Percentiles rank a stretch among this genome's conserved stretches.
Evolutionary conservation across 306 rosid genomes (phyloP).

Genomic region (Cucurbita maxima): DNA sequence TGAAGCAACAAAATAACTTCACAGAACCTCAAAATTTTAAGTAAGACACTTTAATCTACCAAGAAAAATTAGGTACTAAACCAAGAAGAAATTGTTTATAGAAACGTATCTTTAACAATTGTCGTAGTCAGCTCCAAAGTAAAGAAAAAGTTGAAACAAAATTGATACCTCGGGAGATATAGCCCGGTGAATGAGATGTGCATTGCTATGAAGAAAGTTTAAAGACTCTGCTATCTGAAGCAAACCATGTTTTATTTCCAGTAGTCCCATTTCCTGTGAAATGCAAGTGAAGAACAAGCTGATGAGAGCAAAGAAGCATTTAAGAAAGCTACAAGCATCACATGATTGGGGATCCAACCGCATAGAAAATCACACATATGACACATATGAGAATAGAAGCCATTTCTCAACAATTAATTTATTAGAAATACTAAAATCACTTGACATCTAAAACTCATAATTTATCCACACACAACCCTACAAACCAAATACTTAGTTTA

Average conservation of each 20-base stretch:
- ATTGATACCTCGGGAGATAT: constrained; percentile 76
- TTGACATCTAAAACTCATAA: background rate
- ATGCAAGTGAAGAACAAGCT: background rate
- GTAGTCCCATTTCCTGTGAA: constrained; percentile 67
- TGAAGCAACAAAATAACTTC: background rate
- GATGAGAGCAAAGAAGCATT: background rate
- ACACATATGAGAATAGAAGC: background rate
- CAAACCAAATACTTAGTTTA: background rate
- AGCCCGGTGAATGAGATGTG: constrained; percentile 78
- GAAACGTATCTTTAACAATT: background rate
- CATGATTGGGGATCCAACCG: background rate
- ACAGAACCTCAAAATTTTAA: background rate
- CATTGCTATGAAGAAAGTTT: constrained; percentile 87
- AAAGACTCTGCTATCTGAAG: constrained; percentile 87
- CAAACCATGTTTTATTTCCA: constrained; percentile 96
- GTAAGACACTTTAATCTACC: background rate
- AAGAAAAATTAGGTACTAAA: background rate
- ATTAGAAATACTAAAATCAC: background rate
- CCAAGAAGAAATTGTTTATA: background rate
- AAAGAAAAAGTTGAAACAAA: background rate
- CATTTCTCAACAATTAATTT: background rate
- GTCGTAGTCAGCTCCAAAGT: background rate
- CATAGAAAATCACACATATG: background rate
- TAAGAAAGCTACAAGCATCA: background rate
- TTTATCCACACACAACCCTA: background rate